These are phyloP conservation scores for Avicennia marina DNA, from an alignment of 257 asterid genomes.

Conservation along the genomic window DNA sequence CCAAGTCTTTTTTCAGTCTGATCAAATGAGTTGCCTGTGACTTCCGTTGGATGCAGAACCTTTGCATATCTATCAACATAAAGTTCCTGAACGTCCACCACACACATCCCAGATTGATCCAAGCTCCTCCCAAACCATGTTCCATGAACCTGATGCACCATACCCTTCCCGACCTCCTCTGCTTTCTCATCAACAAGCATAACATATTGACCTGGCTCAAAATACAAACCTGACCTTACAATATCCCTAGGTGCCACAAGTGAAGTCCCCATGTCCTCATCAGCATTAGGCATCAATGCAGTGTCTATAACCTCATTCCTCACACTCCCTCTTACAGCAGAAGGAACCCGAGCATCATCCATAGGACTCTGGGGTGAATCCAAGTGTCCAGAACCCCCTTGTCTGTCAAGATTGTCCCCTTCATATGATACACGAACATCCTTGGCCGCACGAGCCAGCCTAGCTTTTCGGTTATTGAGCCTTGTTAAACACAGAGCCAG, in stretches of 20 bases:
- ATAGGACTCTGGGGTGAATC: slow-evolving; percentile 48
- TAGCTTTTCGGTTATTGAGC: slow-evolving; percentile 97
- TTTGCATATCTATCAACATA: slow-evolving; percentile 36
- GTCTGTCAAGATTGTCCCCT: slow-evolving; percentile 54
- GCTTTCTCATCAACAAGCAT: slow-evolving; percentile 46
- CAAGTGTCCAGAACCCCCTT: slow-evolving; percentile 37
- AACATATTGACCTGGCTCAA: slow-evolving; percentile 60
- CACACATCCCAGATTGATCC: slow-evolving; percentile 55
- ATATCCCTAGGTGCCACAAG: slow-evolving; percentile 24
- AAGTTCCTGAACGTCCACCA: slow-evolving; percentile 67
- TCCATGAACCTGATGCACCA: slow-evolving; percentile 60
- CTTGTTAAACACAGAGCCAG: slow-evolving; percentile 32
- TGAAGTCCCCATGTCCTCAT: slow-evolving; percentile 35
- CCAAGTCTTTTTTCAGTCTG: slow-evolving; percentile 62
- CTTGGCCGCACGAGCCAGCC: slow-evolving; percentile 89
- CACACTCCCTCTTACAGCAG: slow-evolving; percentile 34
- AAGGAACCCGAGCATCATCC: slow-evolving; percentile 41
- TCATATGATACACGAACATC: slow-evolving; percentile 60
- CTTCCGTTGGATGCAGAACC: slow-evolving; percentile 60
- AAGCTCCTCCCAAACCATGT: slow-evolving; percentile 55
- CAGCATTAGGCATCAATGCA: slow-evolving; percentile 25
- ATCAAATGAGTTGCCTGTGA: slow-evolving; percentile 54
- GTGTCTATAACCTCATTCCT: slow-evolving; percentile 37
- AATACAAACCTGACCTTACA: slow-evolving; percentile 21
- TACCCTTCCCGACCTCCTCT: slow-evolving; percentile 72